Percentiles rank a stretch among this genome's conserved stretches.
Evolutionary conservation across 2,329 filamentous ascomycete species (phyloP).

Genomic region (Aspergillus sp.): DNA sequence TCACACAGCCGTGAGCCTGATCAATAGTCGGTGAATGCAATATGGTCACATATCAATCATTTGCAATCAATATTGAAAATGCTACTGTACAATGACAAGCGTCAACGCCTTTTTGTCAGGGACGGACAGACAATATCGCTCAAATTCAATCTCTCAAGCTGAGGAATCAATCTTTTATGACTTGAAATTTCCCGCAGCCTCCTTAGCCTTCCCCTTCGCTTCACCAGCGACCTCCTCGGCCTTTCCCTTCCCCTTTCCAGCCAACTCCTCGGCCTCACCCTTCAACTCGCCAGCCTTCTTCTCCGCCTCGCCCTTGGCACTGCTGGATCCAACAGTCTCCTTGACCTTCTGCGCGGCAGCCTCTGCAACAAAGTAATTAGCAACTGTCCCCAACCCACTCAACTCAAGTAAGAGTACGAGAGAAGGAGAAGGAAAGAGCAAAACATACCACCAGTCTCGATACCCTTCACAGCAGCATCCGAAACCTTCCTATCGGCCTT

Average conservation of each 20-base stretch:
- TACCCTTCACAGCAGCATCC: constrained; percentile 59
- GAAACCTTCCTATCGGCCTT: constrained; percentile 57
- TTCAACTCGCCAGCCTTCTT: constrained; percentile 38
- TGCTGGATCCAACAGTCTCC: constrained; percentile 41
- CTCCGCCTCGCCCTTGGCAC: constrained; percentile 45
- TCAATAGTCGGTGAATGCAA: neutral
- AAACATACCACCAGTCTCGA: constrained; percentile 61
- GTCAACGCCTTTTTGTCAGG: too few relatives aligned
- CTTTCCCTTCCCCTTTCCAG: constrained; percentile 17
- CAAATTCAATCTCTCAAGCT: too few relatives aligned
- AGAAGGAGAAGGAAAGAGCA: neutral
- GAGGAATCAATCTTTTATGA: neutral
- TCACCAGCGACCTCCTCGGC: constrained; percentile 14
- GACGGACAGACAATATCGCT: too few relatives aligned
- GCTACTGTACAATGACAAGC: too few relatives aligned
- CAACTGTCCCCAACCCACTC: too few relatives aligned
- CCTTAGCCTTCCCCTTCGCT: constrained; percentile 27
- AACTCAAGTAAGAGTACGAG: neutral
- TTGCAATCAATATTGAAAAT: too few relatives aligned
- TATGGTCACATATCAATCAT: too few relatives aligned
- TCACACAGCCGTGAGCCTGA: constrained; percentile 56
- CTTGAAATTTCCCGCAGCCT: constrained; percentile 18
- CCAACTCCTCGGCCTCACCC: constrained; percentile 19
- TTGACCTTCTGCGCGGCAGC: constrained; percentile 49
- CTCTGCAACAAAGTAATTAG: constrained; percentile 39